Evolutionary conservation across 345 rosid species (phyloP), one percentile per base, ranked within the genome.

Genomic region (Citrus sinensis): DNA sequence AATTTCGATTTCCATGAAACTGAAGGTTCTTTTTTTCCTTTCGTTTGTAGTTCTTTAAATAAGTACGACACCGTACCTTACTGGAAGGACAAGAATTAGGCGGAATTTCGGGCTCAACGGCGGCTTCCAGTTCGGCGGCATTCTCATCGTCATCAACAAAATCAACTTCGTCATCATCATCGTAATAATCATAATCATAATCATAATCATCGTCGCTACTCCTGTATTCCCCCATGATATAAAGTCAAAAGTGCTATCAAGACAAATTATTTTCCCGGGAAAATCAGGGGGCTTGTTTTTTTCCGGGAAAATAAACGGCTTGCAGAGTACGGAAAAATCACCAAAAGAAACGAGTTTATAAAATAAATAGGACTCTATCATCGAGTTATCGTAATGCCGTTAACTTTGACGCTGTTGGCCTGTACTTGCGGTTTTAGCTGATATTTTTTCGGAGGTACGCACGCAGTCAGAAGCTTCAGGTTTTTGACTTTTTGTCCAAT

Each of bases 201-300:
- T 22, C 51, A 51, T 20, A 19, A 22, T 75, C 63, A 66, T 75
- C 63, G 62, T 51, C 78, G 11, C 63, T 75, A 32, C 42, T 51
- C 13, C n/a, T n/a, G 29, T 75, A 66, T n/a, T 65, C 71, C 46
- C 71, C 71, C 78, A 75, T 75, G 11, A 2, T 14, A 25, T 25
- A 2, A 30, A 8, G 25, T 54, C 42, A 17, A 9, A 9, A 22
- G 39, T 29, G 7, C 61, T 56, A 30, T 54, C 1, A 32, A 11
- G 8, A 37, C 42, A 27, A 40, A 61, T 24, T 54, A 19, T 5
- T 25, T 74, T 42, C 68, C 77, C 68, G 39, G 58, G 37, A 61
- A 59, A 61, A 40, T 27, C 67, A 27, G 58, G 56, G 35, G 19
- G 14, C 49, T 7, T 27, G 46, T 24, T 71, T 40, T 40, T 27